phyloP scores from a whole-genome alignment of 106 monocot species.

The Vanilla planifolia region DNA sequence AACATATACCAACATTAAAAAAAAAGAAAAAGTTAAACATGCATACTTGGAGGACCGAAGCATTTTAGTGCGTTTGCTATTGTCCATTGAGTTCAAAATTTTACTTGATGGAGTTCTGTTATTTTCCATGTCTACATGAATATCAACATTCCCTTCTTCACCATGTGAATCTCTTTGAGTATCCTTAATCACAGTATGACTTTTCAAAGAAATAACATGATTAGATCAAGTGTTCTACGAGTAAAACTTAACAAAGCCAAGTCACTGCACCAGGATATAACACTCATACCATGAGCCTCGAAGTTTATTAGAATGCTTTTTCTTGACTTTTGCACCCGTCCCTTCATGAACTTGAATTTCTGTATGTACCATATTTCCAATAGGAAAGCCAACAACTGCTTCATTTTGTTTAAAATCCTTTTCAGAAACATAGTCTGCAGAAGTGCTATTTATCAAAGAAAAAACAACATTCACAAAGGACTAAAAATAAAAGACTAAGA shows the following conservation, averaged over 20 bases:
- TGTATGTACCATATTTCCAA: background rate
- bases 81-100: background rate
- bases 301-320: background rate
- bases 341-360: background rate
- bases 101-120: background rate
- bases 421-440: background rate
- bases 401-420: background rate
- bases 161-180: background rate
- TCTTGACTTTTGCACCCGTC: background rate
- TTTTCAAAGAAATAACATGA: no score
- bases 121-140: background rate
- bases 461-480: conserved; percentile 3
- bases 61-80: background rate
- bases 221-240: no score
- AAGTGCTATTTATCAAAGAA: background rate
- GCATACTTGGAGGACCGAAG: background rate
- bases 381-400: background rate
- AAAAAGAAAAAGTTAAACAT: background rate
- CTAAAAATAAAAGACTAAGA: background rate
- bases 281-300: background rate
- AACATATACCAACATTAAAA: background rate
- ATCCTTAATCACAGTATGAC: no score
- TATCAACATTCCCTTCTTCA: background rate
- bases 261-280: no score
- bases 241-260: no score